These are phyloP conservation scores for Roridomyces roridus DNA, from an alignment of 768 basidiomycete genomes.

Conservation along the genomic window DNA sequence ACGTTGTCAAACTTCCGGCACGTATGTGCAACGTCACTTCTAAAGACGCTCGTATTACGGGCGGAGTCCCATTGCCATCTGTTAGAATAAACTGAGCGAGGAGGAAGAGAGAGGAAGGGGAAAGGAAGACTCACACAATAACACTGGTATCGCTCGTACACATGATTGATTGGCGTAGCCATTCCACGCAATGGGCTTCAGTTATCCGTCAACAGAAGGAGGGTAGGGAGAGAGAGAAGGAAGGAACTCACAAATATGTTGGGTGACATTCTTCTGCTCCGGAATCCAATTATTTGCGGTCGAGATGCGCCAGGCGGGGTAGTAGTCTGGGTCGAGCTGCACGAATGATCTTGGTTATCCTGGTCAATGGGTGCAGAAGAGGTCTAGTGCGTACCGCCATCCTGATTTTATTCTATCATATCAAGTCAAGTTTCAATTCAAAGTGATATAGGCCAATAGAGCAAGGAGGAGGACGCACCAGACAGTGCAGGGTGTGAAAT, in stretches of 20 bases:
- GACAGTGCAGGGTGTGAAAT: constrained; percentile 19
- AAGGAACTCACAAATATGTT: constrained; percentile 3
- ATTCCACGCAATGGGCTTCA: constrained; percentile 16
- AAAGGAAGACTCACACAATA: constrained; percentile 2
- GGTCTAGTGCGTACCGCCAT: constrained; percentile 10
- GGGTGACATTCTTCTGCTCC: constrained; percentile 7
- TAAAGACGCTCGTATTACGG: constrained; percentile 23
- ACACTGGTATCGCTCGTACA: constrained; percentile 19
- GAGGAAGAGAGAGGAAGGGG: background rate
- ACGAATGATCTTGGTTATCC: background rate
- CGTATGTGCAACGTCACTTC: constrained; percentile 30
- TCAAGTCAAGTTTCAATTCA: background rate
- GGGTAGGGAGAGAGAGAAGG: background rate
- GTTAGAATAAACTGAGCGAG: constrained; percentile 2
- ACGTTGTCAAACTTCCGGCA: constrained; percentile 36
- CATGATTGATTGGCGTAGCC: constrained; percentile 18
- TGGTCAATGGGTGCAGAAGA: no score
- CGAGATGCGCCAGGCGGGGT: constrained; percentile 17
- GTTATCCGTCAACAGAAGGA: no score
- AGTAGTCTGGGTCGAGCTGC: constrained; percentile 22
- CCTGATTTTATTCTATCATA: constrained; percentile 16
- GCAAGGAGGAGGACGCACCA: background rate
- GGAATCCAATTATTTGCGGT: constrained; percentile 14
- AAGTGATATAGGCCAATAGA: background rate
- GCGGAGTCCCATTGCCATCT: constrained; percentile 34